Base-by-base conservation (phyloP, 1,284 basidiomycete species). In the Ceratobasidium sp. region DNA sequence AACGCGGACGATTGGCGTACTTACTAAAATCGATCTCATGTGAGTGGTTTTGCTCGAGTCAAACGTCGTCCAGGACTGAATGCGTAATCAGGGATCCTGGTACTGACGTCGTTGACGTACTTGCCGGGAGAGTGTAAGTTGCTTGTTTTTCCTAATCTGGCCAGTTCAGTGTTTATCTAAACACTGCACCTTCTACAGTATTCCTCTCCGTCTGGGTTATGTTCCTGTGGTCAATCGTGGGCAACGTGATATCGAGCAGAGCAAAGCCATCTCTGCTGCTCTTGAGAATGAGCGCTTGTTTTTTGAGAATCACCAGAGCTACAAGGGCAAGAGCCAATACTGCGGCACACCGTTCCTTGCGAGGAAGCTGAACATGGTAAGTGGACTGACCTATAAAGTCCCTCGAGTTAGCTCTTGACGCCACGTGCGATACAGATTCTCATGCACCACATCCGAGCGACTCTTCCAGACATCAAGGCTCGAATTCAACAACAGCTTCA, bases 11-110 rank as follows among this genome's bases (percentile, higher is more conserved):
- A 98, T 99, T 81, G 97, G 97, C 89, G 97, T 99, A 23, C 86
- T 99, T 82, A 99, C 97, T 31, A 99, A 99, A 86, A 94, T 99
- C 66, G 97, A 99, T 84, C 87, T 99, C 79, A 99, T 99, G 97
- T 95, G 80, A 81, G 92, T 87, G 7, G 11, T 47, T n/a, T 53
- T 23, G 33, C 26, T 20, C 20, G 63, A 39, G 54, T 1, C 58
- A 56, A 17, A 17, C 6, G n/a, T 5, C 17, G 2, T 45, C 28
- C 15, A 31, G 8, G 17, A 23, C 45, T 39, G 42, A 67, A 54
- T 56, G 56, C 58, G 60, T 76, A 71, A 26, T 76, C 79, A 96
- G 94, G 94, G 97, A 99, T 86, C 89, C 89, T 81, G 97, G 97
- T 66, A 99, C 97, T 10, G 97, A 99, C 83, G 97, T 99, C 49